Base-by-base conservation (phyloP, 2,329 filamentous ascomycete genomes). In the Colletotrichum sp. region DNA sequence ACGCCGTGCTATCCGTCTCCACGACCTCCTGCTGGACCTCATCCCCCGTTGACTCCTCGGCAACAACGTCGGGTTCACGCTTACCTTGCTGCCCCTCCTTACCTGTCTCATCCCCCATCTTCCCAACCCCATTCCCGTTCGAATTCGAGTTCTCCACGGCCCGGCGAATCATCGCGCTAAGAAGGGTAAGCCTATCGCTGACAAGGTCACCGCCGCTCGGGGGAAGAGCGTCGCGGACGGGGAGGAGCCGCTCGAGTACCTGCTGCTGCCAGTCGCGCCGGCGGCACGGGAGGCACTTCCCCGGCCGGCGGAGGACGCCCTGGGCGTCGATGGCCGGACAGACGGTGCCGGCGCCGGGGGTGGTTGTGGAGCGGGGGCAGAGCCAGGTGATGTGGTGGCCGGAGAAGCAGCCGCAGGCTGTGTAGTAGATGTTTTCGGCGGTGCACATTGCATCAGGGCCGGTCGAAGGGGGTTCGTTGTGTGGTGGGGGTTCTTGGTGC, bases 391-490 rank as follows among this genome's bases (percentile, higher is more conserved):
- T 52, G 49, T 28, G 74, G 18, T 57, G 68, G 24, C 76, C 71
- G 7, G 52, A 39, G 62, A 68, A 78, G 67, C 76, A 78, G 30
- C 76, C 71, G 44, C 76, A 78, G 21, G 34, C n/a, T 24, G 36
- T 39, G 64, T 69, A 72, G 64, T 77, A 75, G 30, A 75, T 39
- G 68, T 77, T 77, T 62, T 78, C 76, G 13, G 71, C 76, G 34
- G 66, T 36, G 36, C 76, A 78, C 76, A 78, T 78, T 26, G 59
- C 59, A 63, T 63, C 6, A n/a, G 18, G 5, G 16, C 30, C 28
- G n/a, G 57, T 6, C 5, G 8, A 30, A 30, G 55, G 13, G 12
- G 8, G 8, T 30, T 28, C 26, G 26, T 28, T 32, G 65, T 18
- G n/a, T 49, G 16, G 18, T n/a, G 24, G 44, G 15, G 6, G 6